Base-by-base conservation (phyloP, 164 flowering plant genomes). In the Tetrastigma voinierianum region DNA sequence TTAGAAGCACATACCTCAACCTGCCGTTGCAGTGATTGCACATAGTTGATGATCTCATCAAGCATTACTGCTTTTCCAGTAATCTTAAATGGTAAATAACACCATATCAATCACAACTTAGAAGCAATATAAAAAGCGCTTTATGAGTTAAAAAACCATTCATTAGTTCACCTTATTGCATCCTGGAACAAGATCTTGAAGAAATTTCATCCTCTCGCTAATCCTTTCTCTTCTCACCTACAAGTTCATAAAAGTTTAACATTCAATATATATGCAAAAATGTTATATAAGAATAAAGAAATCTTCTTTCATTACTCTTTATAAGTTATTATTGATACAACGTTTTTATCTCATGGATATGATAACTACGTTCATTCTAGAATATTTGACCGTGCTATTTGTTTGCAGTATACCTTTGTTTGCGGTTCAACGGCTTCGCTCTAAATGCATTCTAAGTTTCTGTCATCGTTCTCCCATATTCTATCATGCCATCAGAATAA, bases 161-260 rank as follows among this genome's bases (percentile, higher is more conserved):
- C 21, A 7, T 21, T 11, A 57, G 24, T 21, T 23, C 17, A 82
- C 86, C 79, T 82, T 80, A 55, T 80, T 79, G 74, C 86, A 83
- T 44, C 82, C 82, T 2, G 84, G 84, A 20, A 83, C 86, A 60
- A 83, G 78, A 64, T 81, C 81, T 51, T 83, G 86, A 32, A 83
- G 77, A 59, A 80, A 70, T 66, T 80, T 80, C 86, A 83, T 83
- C 43, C 82, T 59, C 53, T 83, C 84, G 19, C 84, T 77, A 52
- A 83, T 83, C 61, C 81, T 83, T 72, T 78, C 84, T 64, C 86
- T 76, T 51, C 86, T 72, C 5, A 76, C 84, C 86, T 83, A 61
- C 6, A 7, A 32, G 40, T 32, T 7, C 3, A 32, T 32, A 32
- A 32, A 32, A 32, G 40, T 32, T 32, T 32, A 32, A 32, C 40